Conservation (phyloP, 2,329 filamentous ascomycete species). For the Grosmannia penicillata region DNA sequence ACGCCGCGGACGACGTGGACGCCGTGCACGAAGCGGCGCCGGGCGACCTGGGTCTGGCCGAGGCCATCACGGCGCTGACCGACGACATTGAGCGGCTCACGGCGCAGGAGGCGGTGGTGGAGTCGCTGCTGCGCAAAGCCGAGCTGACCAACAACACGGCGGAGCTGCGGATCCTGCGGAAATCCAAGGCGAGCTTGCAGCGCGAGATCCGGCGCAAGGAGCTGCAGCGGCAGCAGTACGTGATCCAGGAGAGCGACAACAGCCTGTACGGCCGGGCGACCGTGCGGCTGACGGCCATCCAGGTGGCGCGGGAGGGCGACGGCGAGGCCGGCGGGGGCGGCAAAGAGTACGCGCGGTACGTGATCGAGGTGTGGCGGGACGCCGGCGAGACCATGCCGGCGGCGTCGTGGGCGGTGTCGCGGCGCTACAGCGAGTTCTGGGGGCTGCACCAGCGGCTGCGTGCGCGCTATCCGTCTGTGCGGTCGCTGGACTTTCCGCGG, state of each 20-base stretch:
- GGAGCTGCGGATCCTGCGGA: conserved; percentile 79
- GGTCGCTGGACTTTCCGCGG: conserved; percentile 81
- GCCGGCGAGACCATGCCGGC: conserved; percentile 93
- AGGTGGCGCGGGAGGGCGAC: conserved; percentile 82
- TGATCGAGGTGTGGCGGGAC: conserved; percentile 79
- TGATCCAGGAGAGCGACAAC: conserved; percentile 95
- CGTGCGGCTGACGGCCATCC: conserved; percentile 80
- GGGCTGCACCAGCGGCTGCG: conserved; percentile 85
- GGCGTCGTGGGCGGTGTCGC: conserved; percentile 85
- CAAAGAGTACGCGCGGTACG: conserved; percentile 83
- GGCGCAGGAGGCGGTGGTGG: conserved; percentile 79
- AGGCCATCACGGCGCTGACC: conserved; percentile 80
- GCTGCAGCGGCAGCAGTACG: conserved; percentile 90
- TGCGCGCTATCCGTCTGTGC: conserved; percentile 71
- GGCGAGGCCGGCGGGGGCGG: neutral
- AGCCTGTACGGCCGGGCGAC: conserved; percentile 86
- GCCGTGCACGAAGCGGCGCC: conserved; percentile 89
- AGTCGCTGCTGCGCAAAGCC: conserved; percentile 83
- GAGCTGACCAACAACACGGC: conserved; percentile 95
- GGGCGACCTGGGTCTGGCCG: conserved; percentile 81
- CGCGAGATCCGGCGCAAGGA: conserved; percentile 89
- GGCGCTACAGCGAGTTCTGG: conserved; percentile 92
- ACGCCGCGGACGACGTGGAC: conserved; percentile 66
- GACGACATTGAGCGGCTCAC: conserved; percentile 80
- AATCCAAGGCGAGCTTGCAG: conserved; percentile 86